Evolutionary conservation across 805 yeast species (phyloP), one percentile per base, ranked within the genome.

Genomic region (Spathaspora girioi): DNA sequence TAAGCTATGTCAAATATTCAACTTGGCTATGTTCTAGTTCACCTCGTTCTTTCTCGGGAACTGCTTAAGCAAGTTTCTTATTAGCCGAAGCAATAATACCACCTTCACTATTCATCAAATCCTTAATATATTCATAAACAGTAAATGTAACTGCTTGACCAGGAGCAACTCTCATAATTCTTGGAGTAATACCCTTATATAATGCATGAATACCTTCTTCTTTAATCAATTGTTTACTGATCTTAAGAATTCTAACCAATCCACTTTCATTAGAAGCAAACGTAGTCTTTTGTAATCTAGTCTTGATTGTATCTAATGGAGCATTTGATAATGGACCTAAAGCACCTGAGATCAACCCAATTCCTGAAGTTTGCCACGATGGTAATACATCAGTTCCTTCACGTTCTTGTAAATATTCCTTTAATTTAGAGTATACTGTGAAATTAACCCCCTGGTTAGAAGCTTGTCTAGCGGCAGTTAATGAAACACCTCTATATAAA

Each of bases 111-210:
- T 53, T 65, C 67, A 92, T 78, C 47, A 77, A 74, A 19, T 78
- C 81, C 70, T 91, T 87, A 67, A 90, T 87, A 65, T 78, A 86
- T 75, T 93, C 99, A 71, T 93, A 93, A 43, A 94, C 97, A 7
- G 98, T 94, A 75, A 93, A 93, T 15, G 97, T 94, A 51, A 93
- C 98, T 50, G 98, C 97, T 75, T 93, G 99, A 55, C 99, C 99
- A 20, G 99, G 97, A 11, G 99, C 99, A 48, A 93, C 99, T 75
- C 99, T 87, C 96, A 93, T 92, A 60, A 93, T 93, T 76, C 99
- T 86, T 61, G 99, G 99, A 20, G 97, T 91, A 66, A 93, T 93
- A 75, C 99, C 99, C 50, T 66, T 66, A 55, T 66, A 66, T 48
- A 66, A 69, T 15, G 78, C 78, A 50, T 68, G 68, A 41, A 66